Conservation (phyloP, 2,329 filamentous ascomycete genomes). For the Westerdykella ornata region DNA sequence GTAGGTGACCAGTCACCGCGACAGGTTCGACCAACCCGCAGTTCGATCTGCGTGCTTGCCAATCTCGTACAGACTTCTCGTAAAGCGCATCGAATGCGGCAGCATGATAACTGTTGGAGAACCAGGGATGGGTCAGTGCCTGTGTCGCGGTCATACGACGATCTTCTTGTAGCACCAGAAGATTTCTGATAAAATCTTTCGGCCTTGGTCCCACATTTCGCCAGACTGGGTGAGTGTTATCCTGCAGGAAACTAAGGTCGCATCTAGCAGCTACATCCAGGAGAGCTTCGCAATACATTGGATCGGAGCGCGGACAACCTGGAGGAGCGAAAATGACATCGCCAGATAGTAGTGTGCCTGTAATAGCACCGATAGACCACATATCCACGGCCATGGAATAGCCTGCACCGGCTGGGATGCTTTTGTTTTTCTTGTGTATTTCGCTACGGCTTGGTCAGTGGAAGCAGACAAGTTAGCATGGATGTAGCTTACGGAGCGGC, state of each 20-base stretch:
- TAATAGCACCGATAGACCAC: conserved; percentile 55
- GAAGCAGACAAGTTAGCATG: background rate
- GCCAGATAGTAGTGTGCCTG: conserved; percentile 48
- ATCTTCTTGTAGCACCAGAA: conserved; percentile 47
- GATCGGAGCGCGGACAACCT: conserved; percentile 24
- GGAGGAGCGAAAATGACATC: conserved; percentile 41
- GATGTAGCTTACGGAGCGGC: conserved; percentile 50
- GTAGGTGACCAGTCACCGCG: background rate
- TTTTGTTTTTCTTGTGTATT: conserved; percentile 29
- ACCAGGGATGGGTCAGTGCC: conserved; percentile 52
- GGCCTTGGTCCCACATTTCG: conserved; percentile 38
- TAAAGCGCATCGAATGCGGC: conserved; percentile 47
- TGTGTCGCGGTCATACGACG: conserved; percentile 48
- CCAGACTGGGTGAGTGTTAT: conserved; percentile 37
- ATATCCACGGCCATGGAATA: conserved; percentile 56
- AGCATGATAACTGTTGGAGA: conserved; percentile 46
- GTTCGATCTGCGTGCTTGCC: conserved; percentile 41
- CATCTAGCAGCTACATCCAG: conserved; percentile 33
- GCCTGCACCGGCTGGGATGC: conserved; percentile 29
- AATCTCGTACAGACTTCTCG: conserved; percentile 43
- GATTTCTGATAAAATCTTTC: conserved; percentile 48
- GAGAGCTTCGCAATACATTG: conserved; percentile 24
- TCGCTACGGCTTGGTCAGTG: conserved; percentile 20
- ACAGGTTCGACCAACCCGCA: conserved; percentile 25
- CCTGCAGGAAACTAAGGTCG: conserved; percentile 43